Percentiles rank a stretch among this genome's conserved stretches.
These are phyloP conservation scores for Orobanche coerulescens DNA, from an alignment of 257 asterid genomes.

Conservation along the genomic window DNA sequence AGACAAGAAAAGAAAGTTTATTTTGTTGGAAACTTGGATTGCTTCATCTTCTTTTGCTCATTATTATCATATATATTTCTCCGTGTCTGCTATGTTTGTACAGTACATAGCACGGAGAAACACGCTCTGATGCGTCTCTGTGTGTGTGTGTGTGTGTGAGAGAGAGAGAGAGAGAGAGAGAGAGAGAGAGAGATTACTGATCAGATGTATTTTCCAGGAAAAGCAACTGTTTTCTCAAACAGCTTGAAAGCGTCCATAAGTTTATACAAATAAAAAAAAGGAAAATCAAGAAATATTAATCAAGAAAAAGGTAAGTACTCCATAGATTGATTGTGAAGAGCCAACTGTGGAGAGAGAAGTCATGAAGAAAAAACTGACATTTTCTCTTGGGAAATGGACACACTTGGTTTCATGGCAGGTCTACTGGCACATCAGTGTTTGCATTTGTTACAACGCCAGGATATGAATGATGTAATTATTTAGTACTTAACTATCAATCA, in stretches of 20 bases:
- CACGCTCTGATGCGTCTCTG: too few species aligned
- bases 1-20: conserved; percentile 30
- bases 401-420: not conserved
- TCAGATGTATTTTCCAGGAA: conserved; percentile 26
- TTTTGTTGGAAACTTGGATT: conserved; percentile 25
- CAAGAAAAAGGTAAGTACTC: not conserved
- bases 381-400: conserved; percentile 27
- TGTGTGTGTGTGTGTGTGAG: not conserved
- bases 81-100: conserved; percentile 3
- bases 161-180: conserved; percentile 2
- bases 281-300: not conserved
- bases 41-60: conserved; percentile 29
- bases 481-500: too few species aligned
- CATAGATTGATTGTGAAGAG: conserved; percentile 4
- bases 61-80: conserved; percentile 9
- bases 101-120: not conserved
- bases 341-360: conserved; percentile 25
- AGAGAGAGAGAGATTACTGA: too few species aligned
- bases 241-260: conserved; percentile 22
- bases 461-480: too few species aligned
- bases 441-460: too few species aligned
- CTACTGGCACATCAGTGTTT: too few species aligned
- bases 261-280: conserved; percentile 3
- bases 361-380: conserved; percentile 19
- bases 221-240: conserved; percentile 26